Evolutionary conservation across 2,329 filamentous ascomycete species (phyloP).

Genomic region (Elsinoe perseae): DNA sequence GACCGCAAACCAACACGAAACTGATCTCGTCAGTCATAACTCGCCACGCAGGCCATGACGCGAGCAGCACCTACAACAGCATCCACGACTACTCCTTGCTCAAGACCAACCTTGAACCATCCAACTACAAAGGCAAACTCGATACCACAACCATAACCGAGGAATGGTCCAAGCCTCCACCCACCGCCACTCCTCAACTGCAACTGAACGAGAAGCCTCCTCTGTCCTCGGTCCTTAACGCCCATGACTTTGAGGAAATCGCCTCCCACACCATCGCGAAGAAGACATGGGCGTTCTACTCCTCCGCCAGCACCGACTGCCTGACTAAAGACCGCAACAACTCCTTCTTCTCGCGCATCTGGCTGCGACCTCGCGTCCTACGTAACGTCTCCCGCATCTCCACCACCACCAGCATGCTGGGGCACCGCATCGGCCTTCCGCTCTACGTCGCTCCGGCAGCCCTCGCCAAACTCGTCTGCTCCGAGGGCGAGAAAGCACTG

Average conservation of each 20-base stretch:
- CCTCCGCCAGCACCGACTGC: constrained; percentile 45
- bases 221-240: constrained; percentile 40
- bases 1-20: neutral
- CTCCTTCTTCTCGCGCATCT: constrained; percentile 38
- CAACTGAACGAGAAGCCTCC: constrained; percentile 36
- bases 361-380: constrained; percentile 41
- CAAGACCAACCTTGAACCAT: constrained; percentile 35
- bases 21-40: constrained; percentile 35
- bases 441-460: constrained; percentile 34
- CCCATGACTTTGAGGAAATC: constrained; percentile 40
- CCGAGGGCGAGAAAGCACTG: constrained; percentile 33
- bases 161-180: constrained; percentile 27
- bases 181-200: constrained; percentile 26
- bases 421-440: constrained; percentile 28
- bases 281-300: constrained; percentile 42
- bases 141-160: constrained; percentile 24
- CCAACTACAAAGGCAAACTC: constrained; percentile 33
- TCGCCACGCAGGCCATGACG: constrained; percentile 47
- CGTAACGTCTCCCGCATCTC: constrained; percentile 33
- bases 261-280: constrained; percentile 31
- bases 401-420: constrained; percentile 30
- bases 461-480: constrained; percentile 32
- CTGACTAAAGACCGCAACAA: constrained; percentile 40
- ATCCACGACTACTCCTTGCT: constrained; percentile 43
- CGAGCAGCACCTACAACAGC: constrained; percentile 46